Conservation (phyloP, 305 asterid genomes). For the Ajuga reptans region DNA sequence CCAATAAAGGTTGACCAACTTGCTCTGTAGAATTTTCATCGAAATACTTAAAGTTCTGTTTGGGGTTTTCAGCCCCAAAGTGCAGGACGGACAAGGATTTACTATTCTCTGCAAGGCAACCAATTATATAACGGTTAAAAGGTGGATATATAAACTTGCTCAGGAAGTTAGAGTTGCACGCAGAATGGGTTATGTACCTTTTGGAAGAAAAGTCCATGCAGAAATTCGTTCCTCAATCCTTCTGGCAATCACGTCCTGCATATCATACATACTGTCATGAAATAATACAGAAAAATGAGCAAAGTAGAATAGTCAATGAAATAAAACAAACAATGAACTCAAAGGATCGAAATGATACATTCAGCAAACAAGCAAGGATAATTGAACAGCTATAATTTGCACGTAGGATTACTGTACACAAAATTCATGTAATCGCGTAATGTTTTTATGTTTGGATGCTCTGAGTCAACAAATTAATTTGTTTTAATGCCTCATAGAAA, state of each 20-base stretch:
- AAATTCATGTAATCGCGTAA: neutral
- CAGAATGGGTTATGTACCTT: constrained; percentile 36
- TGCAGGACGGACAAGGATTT: constrained; percentile 42
- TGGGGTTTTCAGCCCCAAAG: constrained; percentile 40
- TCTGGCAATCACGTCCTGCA: constrained; percentile 51
- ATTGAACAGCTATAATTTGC: neutral
- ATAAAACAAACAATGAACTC: neutral
- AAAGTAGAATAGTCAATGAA: constrained; percentile 5
- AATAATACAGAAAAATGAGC: neutral
- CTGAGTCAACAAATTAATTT: neutral
- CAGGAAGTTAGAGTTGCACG: neutral
- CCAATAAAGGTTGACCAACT: constrained; percentile 45
- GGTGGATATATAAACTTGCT: neutral
- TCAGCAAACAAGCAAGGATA: neutral
- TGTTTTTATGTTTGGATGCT: neutral
- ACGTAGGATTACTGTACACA: neutral
- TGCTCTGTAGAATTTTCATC: constrained; percentile 26
- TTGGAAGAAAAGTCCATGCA: constrained; percentile 85
- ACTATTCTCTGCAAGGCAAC: constrained; percentile 44
- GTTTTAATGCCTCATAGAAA: neutral
- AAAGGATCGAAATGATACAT: neutral
- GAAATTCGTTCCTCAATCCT: constrained; percentile 69
- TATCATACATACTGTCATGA: constrained; percentile 20
- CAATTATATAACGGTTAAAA: constrained; percentile 3
- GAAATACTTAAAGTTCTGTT: constrained; percentile 33